Base-by-base conservation (phyloP, 208 protist species). In the Trypanosoma avium region DNA sequence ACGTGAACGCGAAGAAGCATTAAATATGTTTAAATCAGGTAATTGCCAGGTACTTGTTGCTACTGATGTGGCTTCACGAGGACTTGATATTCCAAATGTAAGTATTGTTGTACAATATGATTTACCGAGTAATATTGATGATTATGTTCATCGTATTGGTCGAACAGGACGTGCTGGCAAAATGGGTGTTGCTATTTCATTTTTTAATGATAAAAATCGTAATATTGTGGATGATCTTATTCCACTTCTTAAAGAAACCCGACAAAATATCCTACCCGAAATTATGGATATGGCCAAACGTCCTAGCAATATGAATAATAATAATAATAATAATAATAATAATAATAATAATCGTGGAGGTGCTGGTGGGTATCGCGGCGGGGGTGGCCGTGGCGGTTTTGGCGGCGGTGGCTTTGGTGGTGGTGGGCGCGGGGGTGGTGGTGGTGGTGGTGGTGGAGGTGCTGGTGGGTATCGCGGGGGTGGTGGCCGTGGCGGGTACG, bases 101-200 rank as follows among this genome's bases (percentile, higher is more conserved):
- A 49, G 75, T n/a, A 70, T 98, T 45, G 98, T 99, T 38, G 93
- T 99, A 15, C 99, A 99, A 78, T 99, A 98, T 78, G 97, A 99
- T 78, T 75, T 99, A 54, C 98, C 98, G 17, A 92, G 81, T 55
- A 97, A 98, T 88, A 98, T 99, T 67, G 97, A 99, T 57, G 97
- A 99, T 73, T 99, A 99, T 82, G 96, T 99, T 9, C 99, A 99
- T 84, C 89, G 99, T 59, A 99, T 99, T 73, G 99, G 99, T 65
- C 92, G 99, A 82, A 99, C 99, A 35, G 99, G 99, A 21, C 89
- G 99, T 52, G 98, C 97, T 22, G 98, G 98, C 47, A 99, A 99
- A 67, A 70, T 64, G 9, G 98, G 98, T 52, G 63, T 92, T 21
- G 97, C 98, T n/a, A 95, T 97, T 19, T 84, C 98, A 33, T 98